Conservation (phyloP, 2,329 filamentous ascomycete genomes). For the Proliferodiscus dingleyae region DNA sequence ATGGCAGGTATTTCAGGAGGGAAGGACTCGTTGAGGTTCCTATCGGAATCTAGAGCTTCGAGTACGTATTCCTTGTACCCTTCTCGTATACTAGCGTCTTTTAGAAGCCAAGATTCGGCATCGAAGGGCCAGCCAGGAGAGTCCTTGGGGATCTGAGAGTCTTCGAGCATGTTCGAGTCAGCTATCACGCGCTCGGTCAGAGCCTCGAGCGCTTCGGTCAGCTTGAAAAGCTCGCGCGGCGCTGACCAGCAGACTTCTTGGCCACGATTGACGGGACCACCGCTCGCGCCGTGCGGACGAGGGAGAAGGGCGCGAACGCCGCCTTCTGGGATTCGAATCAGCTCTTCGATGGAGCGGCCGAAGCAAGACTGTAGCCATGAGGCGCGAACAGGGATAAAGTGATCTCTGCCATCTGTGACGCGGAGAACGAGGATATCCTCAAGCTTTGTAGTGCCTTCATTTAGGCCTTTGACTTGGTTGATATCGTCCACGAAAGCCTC, state of each 20-base stretch:
- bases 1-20: constrained; percentile 57
- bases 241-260: constrained; percentile 68
- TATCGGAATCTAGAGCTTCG: constrained; percentile 70
- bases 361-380: constrained; percentile 79
- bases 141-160: constrained; percentile 46
- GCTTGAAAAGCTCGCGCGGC: constrained; percentile 80
- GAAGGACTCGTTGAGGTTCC: constrained; percentile 56
- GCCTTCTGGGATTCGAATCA: constrained; percentile 82
- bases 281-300: constrained; percentile 27
- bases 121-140: constrained; percentile 56
- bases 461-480: constrained; percentile 62
- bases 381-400: constrained; percentile 80
- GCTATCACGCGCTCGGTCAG: constrained; percentile 53
- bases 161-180: constrained; percentile 58
- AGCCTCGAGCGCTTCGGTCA: constrained; percentile 72
- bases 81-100: constrained; percentile 34
- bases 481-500: constrained; percentile 62
- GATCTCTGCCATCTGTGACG: constrained; percentile 77
- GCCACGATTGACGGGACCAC: constrained; percentile 35
- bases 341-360: constrained; percentile 78
- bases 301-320: constrained; percentile 56
- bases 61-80: constrained; percentile 37
- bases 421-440: constrained; percentile 88
- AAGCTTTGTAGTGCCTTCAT: constrained; percentile 58
- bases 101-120: constrained; percentile 25